These are phyloP conservation scores for Fusarium beomiforme DNA, from an alignment of 2,329 filamentous ascomycete genomes.

Conservation along the genomic window DNA sequence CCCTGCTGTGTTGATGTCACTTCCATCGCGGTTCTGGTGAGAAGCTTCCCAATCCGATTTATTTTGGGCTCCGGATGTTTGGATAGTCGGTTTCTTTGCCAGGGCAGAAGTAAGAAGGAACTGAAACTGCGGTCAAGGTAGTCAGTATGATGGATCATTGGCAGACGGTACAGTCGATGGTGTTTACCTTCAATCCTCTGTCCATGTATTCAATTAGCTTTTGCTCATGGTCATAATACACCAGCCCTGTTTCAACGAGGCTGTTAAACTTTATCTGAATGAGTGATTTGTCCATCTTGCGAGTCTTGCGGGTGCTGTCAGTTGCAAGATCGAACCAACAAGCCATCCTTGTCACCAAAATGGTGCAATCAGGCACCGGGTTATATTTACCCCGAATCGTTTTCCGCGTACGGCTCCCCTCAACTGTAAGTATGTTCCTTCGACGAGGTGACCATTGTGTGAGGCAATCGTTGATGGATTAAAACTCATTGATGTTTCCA, in stretches of 20 bases:
- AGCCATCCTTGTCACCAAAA: neutral
- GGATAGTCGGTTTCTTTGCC: neutral
- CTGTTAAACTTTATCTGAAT: neutral
- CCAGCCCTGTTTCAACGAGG: neutral
- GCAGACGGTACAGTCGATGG: too few relatives aligned
- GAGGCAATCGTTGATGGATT: too few relatives aligned
- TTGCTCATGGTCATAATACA: neutral
- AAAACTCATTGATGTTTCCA: too few relatives aligned
- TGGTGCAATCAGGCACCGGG: neutral
- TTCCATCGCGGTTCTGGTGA: neutral
- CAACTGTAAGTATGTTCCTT: too few relatives aligned
- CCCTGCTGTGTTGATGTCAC: neutral
- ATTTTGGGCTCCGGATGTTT: fast-evolving
- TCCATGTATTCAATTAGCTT: neutral
- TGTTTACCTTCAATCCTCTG: neutral
- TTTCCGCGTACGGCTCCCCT: too few relatives aligned
- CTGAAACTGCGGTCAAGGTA: neutral
- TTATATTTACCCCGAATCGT: neutral
- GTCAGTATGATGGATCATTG: neutral
- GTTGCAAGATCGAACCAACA: fast-evolving
- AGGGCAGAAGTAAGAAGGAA: neutral
- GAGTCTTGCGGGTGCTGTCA: too few relatives aligned
- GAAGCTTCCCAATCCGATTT: fast-evolving
- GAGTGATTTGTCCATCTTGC: neutral
- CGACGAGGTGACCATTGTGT: too few relatives aligned